A percentile compares a stretch with the other conserved stretches of the same genome.
These are phyloP conservation scores for Lactifluus hygrophoroides DNA, from an alignment of 768 basidiomycete species.

Conservation along the genomic window DNA sequence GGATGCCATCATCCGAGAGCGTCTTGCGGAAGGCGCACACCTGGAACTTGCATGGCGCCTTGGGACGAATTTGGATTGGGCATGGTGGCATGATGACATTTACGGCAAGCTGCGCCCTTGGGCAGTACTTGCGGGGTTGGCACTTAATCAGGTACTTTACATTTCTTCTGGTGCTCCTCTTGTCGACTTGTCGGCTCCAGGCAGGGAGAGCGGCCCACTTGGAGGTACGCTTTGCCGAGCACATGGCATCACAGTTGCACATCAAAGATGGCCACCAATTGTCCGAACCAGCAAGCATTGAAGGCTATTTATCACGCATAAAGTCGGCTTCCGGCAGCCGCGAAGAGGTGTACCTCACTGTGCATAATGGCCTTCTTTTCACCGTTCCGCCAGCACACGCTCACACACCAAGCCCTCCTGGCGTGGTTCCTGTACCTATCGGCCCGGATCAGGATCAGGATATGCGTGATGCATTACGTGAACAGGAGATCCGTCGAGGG, in stretches of 20 bases:
- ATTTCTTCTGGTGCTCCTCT: constrained; percentile 5
- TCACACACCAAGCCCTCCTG: constrained; percentile 65
- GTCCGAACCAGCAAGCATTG: constrained; percentile 71
- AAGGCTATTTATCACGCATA: constrained; percentile 79
- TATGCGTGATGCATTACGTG: constrained; percentile 31
- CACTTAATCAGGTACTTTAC: constrained; percentile 54
- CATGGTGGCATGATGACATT: constrained; percentile 64
- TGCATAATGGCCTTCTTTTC: constrained; percentile 70
- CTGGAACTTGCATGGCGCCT: constrained; percentile 75
- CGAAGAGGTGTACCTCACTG: constrained; percentile 58
- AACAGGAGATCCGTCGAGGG: constrained; percentile 54
- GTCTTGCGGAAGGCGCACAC: constrained; percentile 44
- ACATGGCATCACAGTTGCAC: constrained; percentile 43
- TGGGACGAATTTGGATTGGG: constrained; percentile 75
- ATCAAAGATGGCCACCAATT: constrained; percentile 41
- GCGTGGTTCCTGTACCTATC: constrained; percentile 31
- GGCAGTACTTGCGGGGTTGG: constrained; percentile 69
- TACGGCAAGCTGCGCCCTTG: constrained; percentile 55
- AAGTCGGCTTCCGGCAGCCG: constrained; percentile 47
- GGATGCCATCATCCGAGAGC: constrained; percentile 47
- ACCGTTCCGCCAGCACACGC: constrained; percentile 42
- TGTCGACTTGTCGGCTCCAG: constrained; percentile 24
- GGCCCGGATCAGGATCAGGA: constrained; percentile 24
- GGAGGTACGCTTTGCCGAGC: constrained; percentile 69
- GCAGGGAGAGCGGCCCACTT: constrained; percentile 41